Conservation (phyloP, 257 asterid genomes). For the Solanum chiquidenum region DNA sequence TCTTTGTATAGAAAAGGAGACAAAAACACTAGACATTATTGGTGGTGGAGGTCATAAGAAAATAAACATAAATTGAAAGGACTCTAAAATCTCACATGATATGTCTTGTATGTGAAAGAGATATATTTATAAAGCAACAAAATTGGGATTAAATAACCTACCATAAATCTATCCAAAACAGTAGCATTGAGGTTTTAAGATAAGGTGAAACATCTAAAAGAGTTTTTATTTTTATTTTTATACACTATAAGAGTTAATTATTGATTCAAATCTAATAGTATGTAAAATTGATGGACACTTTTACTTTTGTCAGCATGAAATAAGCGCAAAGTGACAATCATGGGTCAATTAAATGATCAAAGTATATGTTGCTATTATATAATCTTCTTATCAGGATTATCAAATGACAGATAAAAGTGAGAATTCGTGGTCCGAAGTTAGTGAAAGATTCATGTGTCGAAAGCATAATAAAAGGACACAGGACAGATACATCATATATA, state of each 20-base stretch:
- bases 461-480: not conserved
- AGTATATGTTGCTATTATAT: not conserved
- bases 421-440: no score
- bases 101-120: conserved; percentile 6
- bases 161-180: not conserved
- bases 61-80: conserved; percentile 7
- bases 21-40: not conserved
- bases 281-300: not conserved
- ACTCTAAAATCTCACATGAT: conserved; percentile 18
- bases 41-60: conserved; percentile 12
- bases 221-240: not conserved
- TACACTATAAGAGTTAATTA: not conserved
- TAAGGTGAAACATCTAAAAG: not conserved
- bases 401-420: not conserved
- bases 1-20: not conserved
- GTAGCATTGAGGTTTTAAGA: not conserved
- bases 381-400: no score
- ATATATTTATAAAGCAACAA: not conserved
- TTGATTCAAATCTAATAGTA: not conserved
- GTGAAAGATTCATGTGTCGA: no score
- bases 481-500: no score
- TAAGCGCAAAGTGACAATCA: not conserved
- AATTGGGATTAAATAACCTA: not conserved
- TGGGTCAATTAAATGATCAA: not conserved
- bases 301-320: not conserved